Evolutionary conservation across 495 filamentous ascomycete species (phyloP).

Genomic region (Daldinia caldariorum): DNA sequence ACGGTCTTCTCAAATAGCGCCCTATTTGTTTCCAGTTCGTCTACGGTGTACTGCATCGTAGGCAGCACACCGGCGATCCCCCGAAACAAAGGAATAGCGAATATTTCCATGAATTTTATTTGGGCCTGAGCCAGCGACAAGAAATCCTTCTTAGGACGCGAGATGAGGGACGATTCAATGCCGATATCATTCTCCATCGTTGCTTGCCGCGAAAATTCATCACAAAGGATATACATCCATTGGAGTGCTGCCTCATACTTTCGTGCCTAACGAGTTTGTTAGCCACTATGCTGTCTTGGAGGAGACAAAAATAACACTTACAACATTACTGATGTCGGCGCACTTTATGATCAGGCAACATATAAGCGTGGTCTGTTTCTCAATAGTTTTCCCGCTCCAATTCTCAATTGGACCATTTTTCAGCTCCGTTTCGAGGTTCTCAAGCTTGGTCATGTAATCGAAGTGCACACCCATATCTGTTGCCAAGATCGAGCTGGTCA

Average conservation of each 20-base stretch:
- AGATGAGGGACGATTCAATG: slow-evolving; percentile 86
- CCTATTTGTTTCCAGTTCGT: slow-evolving; percentile 81
- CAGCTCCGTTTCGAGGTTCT: slow-evolving; percentile 78
- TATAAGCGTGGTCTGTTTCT: slow-evolving; percentile 76
- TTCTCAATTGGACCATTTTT: slow-evolving; percentile 69
- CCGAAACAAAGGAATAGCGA: slow-evolving; percentile 90
- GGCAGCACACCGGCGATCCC: slow-evolving; percentile 85
- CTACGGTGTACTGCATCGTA: slow-evolving; percentile 80
- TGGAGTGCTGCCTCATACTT: slow-evolving; percentile 80
- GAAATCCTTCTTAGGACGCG: slow-evolving; percentile 83
- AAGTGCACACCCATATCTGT: slow-evolving; percentile 98
- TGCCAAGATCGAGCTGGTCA: slow-evolving; percentile 94
- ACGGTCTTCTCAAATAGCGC: slow-evolving; percentile 74
- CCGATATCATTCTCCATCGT: slow-evolving; percentile 88
- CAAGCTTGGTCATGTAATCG: slow-evolving; percentile 89
- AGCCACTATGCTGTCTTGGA: slow-evolving; percentile 32
- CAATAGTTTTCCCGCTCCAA: slow-evolving; percentile 76
- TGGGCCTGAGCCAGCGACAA: slow-evolving; percentile 86
- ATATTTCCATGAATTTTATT: slow-evolving; percentile 95
- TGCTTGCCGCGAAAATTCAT: slow-evolving; percentile 93
- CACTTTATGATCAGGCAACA: slow-evolving; percentile 96
- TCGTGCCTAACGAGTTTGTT: slow-evolving; percentile 69
- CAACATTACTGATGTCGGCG: slow-evolving; percentile 98
- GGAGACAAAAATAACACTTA: slow-evolving; percentile 54
- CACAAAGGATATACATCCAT: slow-evolving; percentile 91